Evolutionary conservation across 2,329 filamentous ascomycete species (phyloP), one percentile per base, ranked within the genome.

Genomic region (Aspergillus ibericus): DNA sequence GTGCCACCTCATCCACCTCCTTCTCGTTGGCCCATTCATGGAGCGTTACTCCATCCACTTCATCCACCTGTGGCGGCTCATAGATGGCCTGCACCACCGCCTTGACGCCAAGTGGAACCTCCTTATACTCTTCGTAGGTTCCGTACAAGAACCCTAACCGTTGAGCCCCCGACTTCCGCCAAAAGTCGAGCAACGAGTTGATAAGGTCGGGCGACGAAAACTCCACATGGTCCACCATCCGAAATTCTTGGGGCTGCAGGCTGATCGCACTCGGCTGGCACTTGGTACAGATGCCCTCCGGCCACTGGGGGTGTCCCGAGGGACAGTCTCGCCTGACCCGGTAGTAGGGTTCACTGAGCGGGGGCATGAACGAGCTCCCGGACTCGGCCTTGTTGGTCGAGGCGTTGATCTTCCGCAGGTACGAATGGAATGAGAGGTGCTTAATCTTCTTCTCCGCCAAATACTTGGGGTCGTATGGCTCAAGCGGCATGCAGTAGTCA

Each of bases 201-300:
- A 98, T 91, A 34, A 98, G 85, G 55, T 87, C 83, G 3, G 92
- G 88, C 1, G 90, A 88, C 1, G 93, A 88, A 72, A 99, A 98
- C 75, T 99, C 96, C 63, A 99, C 95, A 74, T 99, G 95, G 70
- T 99, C 95, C 3, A 99, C 93, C 91, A 95, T 97, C 53, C 95
- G 91, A 75, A 93, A 99, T 18, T 89, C 83, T 75, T 99, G 95
- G 5, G 92, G 92, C 72, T 98, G 93, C 54, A 99, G 80, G 10
- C 92, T 96, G 71, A 99, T 99, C 56, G 95, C 93, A 64, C 93
- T 96, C 7, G 95, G 95, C 72, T 99, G 96, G 69, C 95, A 99
- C 75, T 98, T 99, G 59, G 91, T 96, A 79, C 95, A 99, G 65
- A 99, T 98, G 15, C 95, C 95, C 68, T 96, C 92, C 3, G 95